Conservation (phyloP, 139 green algal genomes). For the Chloropicon primus region DNA sequence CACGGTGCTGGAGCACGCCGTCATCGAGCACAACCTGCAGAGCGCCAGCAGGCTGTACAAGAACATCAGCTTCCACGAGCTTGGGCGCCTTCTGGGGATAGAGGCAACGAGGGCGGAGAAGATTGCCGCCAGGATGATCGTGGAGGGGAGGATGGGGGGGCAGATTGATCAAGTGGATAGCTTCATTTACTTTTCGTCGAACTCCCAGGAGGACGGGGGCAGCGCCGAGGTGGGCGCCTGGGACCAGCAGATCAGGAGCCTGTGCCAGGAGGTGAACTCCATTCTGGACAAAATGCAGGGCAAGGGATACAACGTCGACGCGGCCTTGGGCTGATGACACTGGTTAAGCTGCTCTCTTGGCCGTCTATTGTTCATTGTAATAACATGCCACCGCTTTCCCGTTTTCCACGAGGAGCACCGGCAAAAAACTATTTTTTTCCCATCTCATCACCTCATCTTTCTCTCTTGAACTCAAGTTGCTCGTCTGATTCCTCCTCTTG, state of each 20-base stretch:
- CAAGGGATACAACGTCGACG: background rate
- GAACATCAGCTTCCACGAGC: slow-evolving; percentile 59
- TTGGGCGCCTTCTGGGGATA: slow-evolving; percentile 5
- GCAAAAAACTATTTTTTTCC: too few relatives aligned
- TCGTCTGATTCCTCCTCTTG: too few relatives aligned
- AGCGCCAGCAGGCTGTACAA: slow-evolving; percentile 75
- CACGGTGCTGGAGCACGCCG: slow-evolving; percentile 75
- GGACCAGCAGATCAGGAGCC: slow-evolving; percentile 54
- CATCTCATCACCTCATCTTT: too few relatives aligned
- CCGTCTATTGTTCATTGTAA: too few relatives aligned
- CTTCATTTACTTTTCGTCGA: slow-evolving; percentile 61
- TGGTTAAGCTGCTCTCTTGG: too few relatives aligned
- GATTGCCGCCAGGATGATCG: slow-evolving; percentile 68
- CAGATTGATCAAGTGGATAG: slow-evolving; percentile 67
- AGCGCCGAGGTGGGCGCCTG: slow-evolving; percentile 43
- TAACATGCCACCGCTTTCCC: too few relatives aligned
- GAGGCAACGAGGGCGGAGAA: slow-evolving; percentile 49
- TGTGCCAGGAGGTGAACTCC: slow-evolving; percentile 35
- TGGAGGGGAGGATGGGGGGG: slow-evolving; percentile 41
- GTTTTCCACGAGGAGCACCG: too few relatives aligned
- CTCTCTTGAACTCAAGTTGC: too few relatives aligned
- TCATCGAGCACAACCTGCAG: slow-evolving; percentile 88
- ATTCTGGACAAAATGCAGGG: slow-evolving; percentile 14
- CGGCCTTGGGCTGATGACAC: too few relatives aligned
- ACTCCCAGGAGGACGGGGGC: slow-evolving; percentile 31